A percentile compares a stretch with the other conserved stretches of the same genome.
Evolutionary conservation across 805 yeast species (phyloP).

Genomic region (Candida nonsorbophila): DNA sequence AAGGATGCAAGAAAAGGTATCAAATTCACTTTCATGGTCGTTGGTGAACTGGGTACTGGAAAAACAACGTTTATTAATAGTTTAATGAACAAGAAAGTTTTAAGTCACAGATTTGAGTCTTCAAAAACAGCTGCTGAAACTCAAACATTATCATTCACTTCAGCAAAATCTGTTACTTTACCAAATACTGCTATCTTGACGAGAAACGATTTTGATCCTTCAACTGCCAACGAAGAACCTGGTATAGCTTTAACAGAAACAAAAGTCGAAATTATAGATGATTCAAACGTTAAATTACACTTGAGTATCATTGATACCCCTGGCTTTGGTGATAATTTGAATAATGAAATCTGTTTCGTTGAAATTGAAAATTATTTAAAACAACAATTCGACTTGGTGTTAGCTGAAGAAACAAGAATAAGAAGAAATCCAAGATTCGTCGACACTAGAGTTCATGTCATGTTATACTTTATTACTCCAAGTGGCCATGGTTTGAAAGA

Average conservation of each 20-base stretch:
- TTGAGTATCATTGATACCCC: slow-evolving; percentile 66
- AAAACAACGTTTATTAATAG: slow-evolving; percentile 73
- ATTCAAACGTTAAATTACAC: slow-evolving; percentile 48
- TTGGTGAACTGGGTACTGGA: slow-evolving; percentile 74
- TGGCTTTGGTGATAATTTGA: slow-evolving; percentile 73
- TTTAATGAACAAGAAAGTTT: slow-evolving; percentile 54
- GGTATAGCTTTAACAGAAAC: slow-evolving; percentile 73
- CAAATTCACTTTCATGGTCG: slow-evolving; percentile 67
- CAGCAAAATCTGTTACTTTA: slow-evolving; percentile 50
- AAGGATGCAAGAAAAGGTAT: slow-evolving; percentile 71
- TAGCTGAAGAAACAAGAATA: slow-evolving; percentile 84
- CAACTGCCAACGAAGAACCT: slow-evolving; percentile 57
- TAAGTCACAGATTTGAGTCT: slow-evolving; percentile 53
- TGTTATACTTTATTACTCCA: slow-evolving; percentile 74
- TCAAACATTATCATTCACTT: slow-evolving; percentile 52
- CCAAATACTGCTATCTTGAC: slow-evolving; percentile 53
- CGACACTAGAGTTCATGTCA: slow-evolving; percentile 73
- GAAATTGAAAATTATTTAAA: slow-evolving; percentile 65
- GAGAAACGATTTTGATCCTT: slow-evolving; percentile 55
- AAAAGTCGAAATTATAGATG: slow-evolving; percentile 55
- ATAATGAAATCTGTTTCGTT: slow-evolving; percentile 60
- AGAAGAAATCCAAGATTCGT: slow-evolving; percentile 79
- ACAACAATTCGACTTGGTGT: slow-evolving; percentile 71
- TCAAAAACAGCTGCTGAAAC: slow-evolving; percentile 23
- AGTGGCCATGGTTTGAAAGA: slow-evolving; percentile 78